Base-by-base conservation (phyloP, 257 asterid genomes). In the Nicotiana noctiflora region DNA sequence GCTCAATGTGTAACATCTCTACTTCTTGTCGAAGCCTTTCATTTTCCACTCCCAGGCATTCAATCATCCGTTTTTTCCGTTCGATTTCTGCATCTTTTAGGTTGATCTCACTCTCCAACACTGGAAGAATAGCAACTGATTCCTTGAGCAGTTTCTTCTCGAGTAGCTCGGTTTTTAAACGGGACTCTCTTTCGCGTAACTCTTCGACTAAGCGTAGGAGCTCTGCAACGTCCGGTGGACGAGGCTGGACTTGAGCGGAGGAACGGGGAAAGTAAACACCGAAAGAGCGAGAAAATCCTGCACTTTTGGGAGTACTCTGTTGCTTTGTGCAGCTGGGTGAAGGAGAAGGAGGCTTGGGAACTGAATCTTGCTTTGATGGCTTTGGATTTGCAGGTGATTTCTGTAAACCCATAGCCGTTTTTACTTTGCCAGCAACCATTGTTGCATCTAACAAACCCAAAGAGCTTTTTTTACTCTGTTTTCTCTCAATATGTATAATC, bases 171-270 rank as follows among this genome's bases (percentile, higher is more conserved):
- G 98, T 94, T 81, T 90, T 91, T 85, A 94, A 83, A 8, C 89
- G 83, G 3, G 97, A 94, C 77, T 94, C 97, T 6, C 94, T 81
- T 32, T 90, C 97, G 0, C 94, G 87, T 78, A 92, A 81, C 72
- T 89, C 91, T 76, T 92, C 97, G 10, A 92, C 93, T 1, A 90
- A 76, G 0, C 87, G 92, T 68, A 90, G 83, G 52, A 94, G 97
- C 67, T 94, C 97, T 6, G 96, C 31, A 56, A 91, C 95, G 81
- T 94, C 98, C 32, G 96, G 97, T 4, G 97, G 98, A 13, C 98
- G 95, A 6, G 98, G 98, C 89, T 93, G 98, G 46, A 94, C 98
- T 67, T 94, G 97, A 4, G 98, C 88, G 60, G 97, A 93, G 80
- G 97, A 32, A 80, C 97, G 93, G 1, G 98, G 98, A 82, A 94